These are phyloP conservation scores for Pythium utonaiense DNA, from an alignment of 352 stramenopile genomes.

Conservation along the genomic window DNA sequence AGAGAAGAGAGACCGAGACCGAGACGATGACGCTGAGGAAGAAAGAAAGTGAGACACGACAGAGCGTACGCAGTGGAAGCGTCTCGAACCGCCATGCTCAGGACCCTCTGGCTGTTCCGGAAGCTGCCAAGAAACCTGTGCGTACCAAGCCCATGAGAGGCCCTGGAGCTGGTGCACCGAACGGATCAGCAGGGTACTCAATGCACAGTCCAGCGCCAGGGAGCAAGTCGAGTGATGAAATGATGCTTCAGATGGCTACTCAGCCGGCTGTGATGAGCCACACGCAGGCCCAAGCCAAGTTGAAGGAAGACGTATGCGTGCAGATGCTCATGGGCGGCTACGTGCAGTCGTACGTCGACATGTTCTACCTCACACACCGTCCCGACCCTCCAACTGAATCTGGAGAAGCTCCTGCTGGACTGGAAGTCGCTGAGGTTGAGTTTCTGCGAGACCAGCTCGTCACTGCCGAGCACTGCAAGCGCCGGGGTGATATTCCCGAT, in stretches of 20 bases:
- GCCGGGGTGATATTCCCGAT: slow-evolving; percentile 78
- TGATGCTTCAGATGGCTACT: slow-evolving; percentile 9
- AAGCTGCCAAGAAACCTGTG: slow-evolving; percentile 48
- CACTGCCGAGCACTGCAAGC: slow-evolving; percentile 83
- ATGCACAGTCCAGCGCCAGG: neutral
- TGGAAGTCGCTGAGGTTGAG: slow-evolving; percentile 64
- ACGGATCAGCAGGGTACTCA: neutral
- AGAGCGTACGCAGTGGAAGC: neutral
- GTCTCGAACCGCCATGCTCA: neutral
- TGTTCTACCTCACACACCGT: slow-evolving; percentile 93
- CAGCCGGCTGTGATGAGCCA: slow-evolving; percentile 12
- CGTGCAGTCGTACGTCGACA: slow-evolving; percentile 93
- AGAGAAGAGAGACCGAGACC: neutral
- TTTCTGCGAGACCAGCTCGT: slow-evolving; percentile 89
- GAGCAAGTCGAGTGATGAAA: slow-evolving; percentile 13
- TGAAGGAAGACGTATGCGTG: slow-evolving; percentile 80
- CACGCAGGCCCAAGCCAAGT: slow-evolving; percentile 44
- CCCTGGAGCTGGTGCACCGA: slow-evolving; percentile 1
- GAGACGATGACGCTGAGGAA: slow-evolving; percentile 19
- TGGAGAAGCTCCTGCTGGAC: neutral
- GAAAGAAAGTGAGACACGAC: slow-evolving; percentile 16
- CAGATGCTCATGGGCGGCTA: slow-evolving; percentile 87
- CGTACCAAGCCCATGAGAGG: slow-evolving; percentile 62
- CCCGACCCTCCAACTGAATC: slow-evolving; percentile 29
- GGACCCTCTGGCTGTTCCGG: slow-evolving; percentile 28